Base-by-base conservation (phyloP, 441 rosid genomes). In the Pelargonium cotyledonis region DNA sequence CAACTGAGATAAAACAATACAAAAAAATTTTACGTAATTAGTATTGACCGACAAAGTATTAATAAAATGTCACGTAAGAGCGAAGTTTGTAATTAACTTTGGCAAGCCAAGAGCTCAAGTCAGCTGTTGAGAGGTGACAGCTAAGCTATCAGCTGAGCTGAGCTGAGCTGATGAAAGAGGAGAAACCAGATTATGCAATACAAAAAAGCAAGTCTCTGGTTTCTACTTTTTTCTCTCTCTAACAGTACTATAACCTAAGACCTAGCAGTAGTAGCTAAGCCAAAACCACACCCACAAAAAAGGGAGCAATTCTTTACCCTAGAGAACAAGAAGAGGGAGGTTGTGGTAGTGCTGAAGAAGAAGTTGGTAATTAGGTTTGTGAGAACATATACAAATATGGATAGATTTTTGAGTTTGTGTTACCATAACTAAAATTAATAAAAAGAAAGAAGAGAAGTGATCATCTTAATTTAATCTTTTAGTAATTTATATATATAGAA, bases 241-340 rank as follows among this genome's bases (percentile, higher is more conserved):
- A 16, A 55, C 26, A 55, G 61, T 55, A 55, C 61, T 18, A 55
- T 55, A 55, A 55, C 61, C 61, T 55, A 55, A 55, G 61, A 55
- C 61, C 26, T 55, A 55, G 61, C 61, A 55, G 23, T 55, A 55
- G 61, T 55, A 55, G 61, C 61, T 21, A 55, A 55, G 61, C 61
- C 19, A 55, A 18, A 16, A 55, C 61, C 23, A 55, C 18, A 55
- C 61, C 61, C 61, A 55, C 23, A 19, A 55, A 18, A 55, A 55
- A 21, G 19, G 61, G 61, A 55, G 21, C 61, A 55, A 6, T 16
- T 55, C 61, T 55, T 55, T 55, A 55, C 61, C 61, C 61, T 16
- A 21, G 9, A 55, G 19, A 55, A 55, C 61, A 55, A 55, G 23
- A 18, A n/a, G 19, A 18, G 16, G 61, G 19, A 14, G 61, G 61